Evolutionary conservation across 768 basidiomycete genomes (phyloP).

Genomic region (Termitomyces sp.): DNA sequence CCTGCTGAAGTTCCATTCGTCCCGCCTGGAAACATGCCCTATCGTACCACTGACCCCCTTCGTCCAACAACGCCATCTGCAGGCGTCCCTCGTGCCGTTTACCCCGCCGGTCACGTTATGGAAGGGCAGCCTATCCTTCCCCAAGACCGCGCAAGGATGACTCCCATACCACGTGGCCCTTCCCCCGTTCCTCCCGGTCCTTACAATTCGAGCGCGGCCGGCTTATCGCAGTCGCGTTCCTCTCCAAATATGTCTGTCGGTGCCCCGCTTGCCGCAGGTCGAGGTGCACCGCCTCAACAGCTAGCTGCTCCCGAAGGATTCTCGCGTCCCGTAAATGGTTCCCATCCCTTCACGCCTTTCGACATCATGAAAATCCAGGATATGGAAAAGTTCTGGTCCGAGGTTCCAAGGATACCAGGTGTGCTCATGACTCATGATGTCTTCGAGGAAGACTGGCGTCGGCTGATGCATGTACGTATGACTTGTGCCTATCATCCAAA

Average conservation of each 20-base stretch:
- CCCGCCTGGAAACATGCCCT: conserved; percentile 14
- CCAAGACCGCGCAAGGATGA: conserved; percentile 38
- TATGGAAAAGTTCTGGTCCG: conserved; percentile 71
- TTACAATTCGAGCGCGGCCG: conserved; percentile 18
- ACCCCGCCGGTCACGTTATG: conserved; percentile 55
- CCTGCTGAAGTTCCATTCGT: conserved; percentile 40
- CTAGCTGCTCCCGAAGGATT: conserved; percentile 70
- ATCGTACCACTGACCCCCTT: conserved; percentile 3
- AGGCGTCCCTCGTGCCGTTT: conserved; percentile 30
- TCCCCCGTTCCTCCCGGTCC: conserved; percentile 16
- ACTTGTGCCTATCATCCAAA: neutral
- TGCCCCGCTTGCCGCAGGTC: conserved; percentile 27
- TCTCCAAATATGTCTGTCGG: conserved; percentile 32
- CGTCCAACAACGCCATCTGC: conserved; percentile 40
- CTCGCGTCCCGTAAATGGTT: conserved; percentile 65
- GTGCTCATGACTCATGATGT: conserved; percentile 77
- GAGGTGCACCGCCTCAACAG: conserved; percentile 31
- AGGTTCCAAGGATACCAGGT: conserved; percentile 67
- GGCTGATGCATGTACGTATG: conserved; percentile 66
- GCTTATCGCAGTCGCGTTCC: conserved; percentile 20
- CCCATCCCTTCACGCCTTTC: conserved; percentile 67
- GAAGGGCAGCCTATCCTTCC: conserved; percentile 47
- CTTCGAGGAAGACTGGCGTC: conserved; percentile 74
- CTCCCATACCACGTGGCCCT: conserved; percentile 47
- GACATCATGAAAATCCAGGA: conserved; percentile 68